Percentiles rank a stretch among this genome's conserved stretches.
These are phyloP conservation scores for Guadua angustifolia DNA, from an alignment of 176 grass and related monocot species.

Conservation along the genomic window DNA sequence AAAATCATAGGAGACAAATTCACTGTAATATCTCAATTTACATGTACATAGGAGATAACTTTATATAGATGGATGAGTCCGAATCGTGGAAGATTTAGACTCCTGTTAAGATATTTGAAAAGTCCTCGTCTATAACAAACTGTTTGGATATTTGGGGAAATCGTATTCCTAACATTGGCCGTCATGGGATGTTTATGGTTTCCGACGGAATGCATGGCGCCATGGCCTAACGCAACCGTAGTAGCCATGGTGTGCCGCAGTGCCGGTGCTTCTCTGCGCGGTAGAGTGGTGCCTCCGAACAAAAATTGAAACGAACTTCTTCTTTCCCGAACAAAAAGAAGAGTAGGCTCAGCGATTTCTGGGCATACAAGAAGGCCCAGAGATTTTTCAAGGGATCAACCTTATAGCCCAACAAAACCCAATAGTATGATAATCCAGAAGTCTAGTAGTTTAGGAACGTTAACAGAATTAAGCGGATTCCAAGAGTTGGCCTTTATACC, in stretches of 20 bases:
- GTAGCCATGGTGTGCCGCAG: neutral
- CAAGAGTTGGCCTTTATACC: neutral
- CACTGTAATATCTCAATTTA: no score
- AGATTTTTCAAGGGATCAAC: neutral
- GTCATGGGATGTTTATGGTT: neutral
- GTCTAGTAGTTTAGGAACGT: neutral
- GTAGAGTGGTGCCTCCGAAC: neutral
- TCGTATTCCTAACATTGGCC: no score
- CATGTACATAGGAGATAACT: no score
- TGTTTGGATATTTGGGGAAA: no score
- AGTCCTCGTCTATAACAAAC: no score
- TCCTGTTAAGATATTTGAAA: no score
- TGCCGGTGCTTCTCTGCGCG: neutral
- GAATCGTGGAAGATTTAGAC: no score
- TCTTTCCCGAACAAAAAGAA: neutral
- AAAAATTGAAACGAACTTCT: neutral
- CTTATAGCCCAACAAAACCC: neutral
- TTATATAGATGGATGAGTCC: no score
- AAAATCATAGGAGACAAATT: no score
- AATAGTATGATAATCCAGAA: neutral
- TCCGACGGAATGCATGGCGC: neutral
- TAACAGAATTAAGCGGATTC: neutral
- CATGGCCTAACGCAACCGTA: neutral
- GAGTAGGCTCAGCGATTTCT: neutral
- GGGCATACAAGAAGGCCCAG: neutral